Percentiles rank a stretch among this genome's conserved stretches.
phyloP scores from a whole-genome alignment of 78 protist genomes.

The Pigoraptor vietnamica region DNA sequence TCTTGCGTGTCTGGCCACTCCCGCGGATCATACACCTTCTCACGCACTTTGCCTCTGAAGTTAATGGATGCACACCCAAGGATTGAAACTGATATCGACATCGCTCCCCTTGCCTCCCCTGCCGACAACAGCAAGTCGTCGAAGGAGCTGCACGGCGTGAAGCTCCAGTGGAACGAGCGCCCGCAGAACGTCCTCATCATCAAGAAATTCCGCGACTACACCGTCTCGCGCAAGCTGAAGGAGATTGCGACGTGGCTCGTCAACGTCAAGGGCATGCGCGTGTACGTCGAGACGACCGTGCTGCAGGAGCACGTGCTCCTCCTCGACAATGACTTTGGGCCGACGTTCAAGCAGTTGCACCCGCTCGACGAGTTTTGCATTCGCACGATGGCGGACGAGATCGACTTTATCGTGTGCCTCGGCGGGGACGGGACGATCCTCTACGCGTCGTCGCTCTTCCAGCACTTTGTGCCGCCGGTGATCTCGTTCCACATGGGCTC shows the following conservation, averaged over 20 bases:
- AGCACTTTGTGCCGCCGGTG: conserved; percentile 57
- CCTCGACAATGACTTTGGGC: background rate
- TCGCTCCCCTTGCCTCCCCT: too few relatives aligned
- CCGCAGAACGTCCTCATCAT: background rate
- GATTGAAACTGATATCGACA: too few relatives aligned
- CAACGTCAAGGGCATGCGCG: background rate
- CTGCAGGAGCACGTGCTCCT: background rate
- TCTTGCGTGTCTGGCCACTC: too few relatives aligned
- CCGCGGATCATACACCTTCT: too few relatives aligned
- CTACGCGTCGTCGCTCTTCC: conserved; percentile 25
- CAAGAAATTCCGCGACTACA: background rate
- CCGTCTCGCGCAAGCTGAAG: background rate
- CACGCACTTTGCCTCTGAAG: too few relatives aligned
- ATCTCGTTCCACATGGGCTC: conserved; percentile 71
- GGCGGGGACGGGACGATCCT: conserved; percentile 94
- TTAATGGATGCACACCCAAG: too few relatives aligned
- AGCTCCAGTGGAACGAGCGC: background rate
- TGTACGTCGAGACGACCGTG: background rate
- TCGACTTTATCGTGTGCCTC: conserved; percentile 75
- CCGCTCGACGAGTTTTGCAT: too few relatives aligned
- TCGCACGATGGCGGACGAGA: background rate
- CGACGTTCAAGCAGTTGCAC: background rate
- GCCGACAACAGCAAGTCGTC: too few relatives aligned
- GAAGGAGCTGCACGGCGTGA: background rate
- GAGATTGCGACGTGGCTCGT: background rate